Conservation (phyloP, 768 basidiomycete genomes). For the Phylloporus arenicola region DNA sequence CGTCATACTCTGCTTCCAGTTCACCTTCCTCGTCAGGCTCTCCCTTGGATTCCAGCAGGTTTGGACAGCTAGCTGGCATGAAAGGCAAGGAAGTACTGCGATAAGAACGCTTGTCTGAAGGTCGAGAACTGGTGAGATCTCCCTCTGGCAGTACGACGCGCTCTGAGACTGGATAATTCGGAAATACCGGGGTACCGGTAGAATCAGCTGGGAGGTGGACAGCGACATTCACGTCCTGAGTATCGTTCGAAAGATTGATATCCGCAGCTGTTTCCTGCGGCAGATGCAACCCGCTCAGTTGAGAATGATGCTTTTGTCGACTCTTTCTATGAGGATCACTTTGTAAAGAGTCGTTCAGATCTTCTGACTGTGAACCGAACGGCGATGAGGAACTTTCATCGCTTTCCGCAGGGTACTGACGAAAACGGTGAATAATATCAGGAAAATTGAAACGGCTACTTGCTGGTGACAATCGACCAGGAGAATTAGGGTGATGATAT, state of each 20-base stretch:
- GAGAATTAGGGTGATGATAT: conserved; percentile 19
- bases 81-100: conserved; percentile 36
- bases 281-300: conserved; percentile 19
- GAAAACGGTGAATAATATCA: conserved; percentile 33
- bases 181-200: not conserved
- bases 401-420: conserved; percentile 35
- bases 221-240: conserved; percentile 2
- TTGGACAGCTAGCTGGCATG: conserved; percentile 14
- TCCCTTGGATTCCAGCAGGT: conserved; percentile 32
- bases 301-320: conserved; percentile 21
- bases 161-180: conserved; percentile 5
- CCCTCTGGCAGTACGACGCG: not conserved
- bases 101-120: conserved; percentile 7
- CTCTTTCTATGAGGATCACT: conserved; percentile 8
- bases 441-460: conserved; percentile 40
- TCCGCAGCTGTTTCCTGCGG: conserved; percentile 13
- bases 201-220: conserved; percentile 6
- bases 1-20: conserved; percentile 50
- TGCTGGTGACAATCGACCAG: conserved; percentile 38
- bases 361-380: conserved; percentile 43
- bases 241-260: conserved; percentile 3
- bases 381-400: conserved; percentile 46
- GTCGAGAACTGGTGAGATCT: not conserved
- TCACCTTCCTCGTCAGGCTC: conserved; percentile 46
- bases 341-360: conserved; percentile 26